Percentiles rank a stretch among this genome's conserved stretches.
These are phyloP conservation scores for Penicillium bialowiezense DNA, from an alignment of 495 filamentous ascomycete species.

Conservation along the genomic window DNA sequence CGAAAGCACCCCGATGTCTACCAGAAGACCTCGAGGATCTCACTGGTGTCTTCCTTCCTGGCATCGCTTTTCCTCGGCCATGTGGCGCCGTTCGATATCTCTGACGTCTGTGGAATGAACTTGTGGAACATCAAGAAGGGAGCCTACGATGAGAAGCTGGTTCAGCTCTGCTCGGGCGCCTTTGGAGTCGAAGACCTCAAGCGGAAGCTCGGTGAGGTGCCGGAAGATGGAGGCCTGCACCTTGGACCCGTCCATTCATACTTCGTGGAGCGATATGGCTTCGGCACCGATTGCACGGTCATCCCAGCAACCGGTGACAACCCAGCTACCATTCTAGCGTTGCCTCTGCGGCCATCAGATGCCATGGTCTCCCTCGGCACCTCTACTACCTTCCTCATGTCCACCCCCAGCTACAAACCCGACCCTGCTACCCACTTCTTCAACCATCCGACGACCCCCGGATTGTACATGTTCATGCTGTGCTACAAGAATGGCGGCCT, in stretches of 20 bases:
- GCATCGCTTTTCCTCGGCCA: conserved; percentile 86
- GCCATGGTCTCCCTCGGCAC: conserved; percentile 94
- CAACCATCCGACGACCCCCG: conserved; percentile 79
- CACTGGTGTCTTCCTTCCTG: conserved; percentile 91
- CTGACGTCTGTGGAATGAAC: conserved; percentile 96
- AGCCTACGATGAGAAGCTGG: conserved; percentile 67
- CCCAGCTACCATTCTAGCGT: conserved; percentile 86
- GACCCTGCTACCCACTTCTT: conserved; percentile 87
- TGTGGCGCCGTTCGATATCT: conserved; percentile 87
- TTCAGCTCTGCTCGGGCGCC: conserved; percentile 74
- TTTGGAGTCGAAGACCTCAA: conserved; percentile 65
- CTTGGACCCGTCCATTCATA: conserved; percentile 73
- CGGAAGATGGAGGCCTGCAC: conserved; percentile 73
- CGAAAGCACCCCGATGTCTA: conserved; percentile 78
- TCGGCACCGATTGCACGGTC: conserved; percentile 69
- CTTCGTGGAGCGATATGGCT: conserved; percentile 75
- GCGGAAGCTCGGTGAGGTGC: conserved; percentile 75
- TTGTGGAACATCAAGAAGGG: conserved; percentile 83
- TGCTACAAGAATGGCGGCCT: conserved; percentile 98
- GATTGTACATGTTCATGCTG: conserved; percentile 97
- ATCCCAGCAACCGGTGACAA: conserved; percentile 94
- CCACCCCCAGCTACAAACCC: conserved; percentile 82
- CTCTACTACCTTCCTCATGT: conserved; percentile 96
- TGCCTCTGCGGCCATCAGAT: conserved; percentile 81
- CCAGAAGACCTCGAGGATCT: conserved; percentile 75